Percentiles rank a stretch among this genome's conserved stretches.
These are phyloP conservation scores for Penicillium fimorum DNA, from an alignment of 495 filamentous ascomycete genomes.

Conservation along the genomic window DNA sequence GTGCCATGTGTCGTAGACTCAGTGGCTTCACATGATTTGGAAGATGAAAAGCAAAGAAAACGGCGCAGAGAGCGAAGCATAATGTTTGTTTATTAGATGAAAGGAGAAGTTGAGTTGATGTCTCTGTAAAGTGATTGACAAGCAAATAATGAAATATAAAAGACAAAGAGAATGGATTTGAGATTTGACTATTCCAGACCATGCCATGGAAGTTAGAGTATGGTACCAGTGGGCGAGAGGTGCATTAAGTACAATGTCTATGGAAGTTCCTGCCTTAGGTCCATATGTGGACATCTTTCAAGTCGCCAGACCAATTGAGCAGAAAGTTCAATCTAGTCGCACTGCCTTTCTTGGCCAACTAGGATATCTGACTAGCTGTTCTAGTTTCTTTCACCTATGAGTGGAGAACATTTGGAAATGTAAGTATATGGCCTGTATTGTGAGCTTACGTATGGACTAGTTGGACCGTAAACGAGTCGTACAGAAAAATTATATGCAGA, in stretches of 20 bases:
- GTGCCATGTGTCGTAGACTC: background rate
- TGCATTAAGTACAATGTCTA: background rate
- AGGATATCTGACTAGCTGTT: background rate
- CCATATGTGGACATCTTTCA: background rate
- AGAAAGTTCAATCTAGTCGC: background rate
- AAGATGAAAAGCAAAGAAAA: constrained; percentile 21
- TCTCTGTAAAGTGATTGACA: background rate
- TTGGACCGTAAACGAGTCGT: background rate
- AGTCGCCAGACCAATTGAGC: background rate
- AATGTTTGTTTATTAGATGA: background rate
- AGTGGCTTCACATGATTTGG: background rate
- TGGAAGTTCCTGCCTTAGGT: background rate
- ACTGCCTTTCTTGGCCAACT: background rate
- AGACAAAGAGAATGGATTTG: background rate
- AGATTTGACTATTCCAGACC: background rate
- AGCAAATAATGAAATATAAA: background rate
- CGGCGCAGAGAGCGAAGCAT: constrained; percentile 21
- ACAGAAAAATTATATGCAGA: background rate
- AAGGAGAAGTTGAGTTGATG: background rate
- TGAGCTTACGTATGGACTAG: background rate
- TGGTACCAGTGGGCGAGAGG: background rate
- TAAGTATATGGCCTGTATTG: background rate
- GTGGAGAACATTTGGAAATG: background rate
- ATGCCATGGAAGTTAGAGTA: background rate
- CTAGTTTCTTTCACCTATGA: background rate